Conservation (phyloP, 1,284 basidiomycete species). For the Ustilago nuda region DNA sequence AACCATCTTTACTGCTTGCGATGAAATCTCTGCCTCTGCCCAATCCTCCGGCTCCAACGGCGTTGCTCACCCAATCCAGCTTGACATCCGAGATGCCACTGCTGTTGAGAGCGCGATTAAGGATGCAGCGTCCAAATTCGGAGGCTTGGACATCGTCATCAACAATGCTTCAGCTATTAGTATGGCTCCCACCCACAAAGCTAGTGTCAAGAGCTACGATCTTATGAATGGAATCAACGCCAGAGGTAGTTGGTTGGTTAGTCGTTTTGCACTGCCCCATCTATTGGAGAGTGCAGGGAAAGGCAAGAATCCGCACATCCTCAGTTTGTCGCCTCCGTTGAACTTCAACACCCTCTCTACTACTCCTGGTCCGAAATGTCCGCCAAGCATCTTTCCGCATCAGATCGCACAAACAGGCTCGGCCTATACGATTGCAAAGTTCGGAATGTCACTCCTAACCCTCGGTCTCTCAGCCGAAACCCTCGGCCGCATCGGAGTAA, state of each 20-base stretch:
- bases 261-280: slow-evolving; percentile 63
- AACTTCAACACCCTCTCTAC: slow-evolving; percentile 46
- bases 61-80: slow-evolving; percentile 59
- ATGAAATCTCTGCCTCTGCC: slow-evolving; percentile 60
- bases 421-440: slow-evolving; percentile 66
- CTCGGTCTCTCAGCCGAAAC: slow-evolving; percentile 64
- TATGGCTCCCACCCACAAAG: slow-evolving; percentile 50
- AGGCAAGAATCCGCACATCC: slow-evolving; percentile 64
- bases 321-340: slow-evolving; percentile 65
- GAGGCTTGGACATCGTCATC: slow-evolving; percentile 65
- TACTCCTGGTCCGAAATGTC: slow-evolving; percentile 36
- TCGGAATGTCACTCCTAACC: slow-evolving; percentile 65
- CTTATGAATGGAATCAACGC: slow-evolving; percentile 62
- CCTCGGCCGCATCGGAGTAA: slow-evolving; percentile 54
- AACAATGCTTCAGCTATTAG: slow-evolving; percentile 69
- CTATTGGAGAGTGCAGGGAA: slow-evolving; percentile 45
- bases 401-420: slow-evolving; percentile 45
- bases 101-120: slow-evolving; percentile 61
- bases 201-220: slow-evolving; percentile 57
- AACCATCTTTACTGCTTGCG: slow-evolving; percentile 67
- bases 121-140: slow-evolving; percentile 50
- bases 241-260: slow-evolving; percentile 63
- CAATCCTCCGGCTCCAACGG: slow-evolving; percentile 18
- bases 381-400: slow-evolving; percentile 35
- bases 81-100: slow-evolving; percentile 64